phyloP scores from a whole-genome alignment of 139 green algal species.

The Tetraselmis striata region DNA sequence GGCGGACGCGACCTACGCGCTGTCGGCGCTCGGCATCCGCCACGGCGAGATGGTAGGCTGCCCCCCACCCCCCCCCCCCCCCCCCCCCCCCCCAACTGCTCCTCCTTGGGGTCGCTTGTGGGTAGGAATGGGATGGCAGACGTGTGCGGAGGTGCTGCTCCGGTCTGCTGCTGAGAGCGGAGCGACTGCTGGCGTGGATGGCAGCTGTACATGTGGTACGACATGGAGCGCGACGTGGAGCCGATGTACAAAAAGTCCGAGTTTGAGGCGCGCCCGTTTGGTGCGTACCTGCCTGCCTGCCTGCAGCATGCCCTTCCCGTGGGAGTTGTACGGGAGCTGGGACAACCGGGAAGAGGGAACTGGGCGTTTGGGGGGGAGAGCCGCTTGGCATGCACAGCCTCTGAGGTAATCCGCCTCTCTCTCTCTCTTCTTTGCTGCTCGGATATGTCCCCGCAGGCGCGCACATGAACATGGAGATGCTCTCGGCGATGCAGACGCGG shows the following conservation, averaged over 20 bases:
- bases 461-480: constrained; percentile 73
- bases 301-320: too few relatives aligned
- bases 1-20: not conserved
- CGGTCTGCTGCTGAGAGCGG: constrained; percentile 33
- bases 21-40: constrained; percentile 36
- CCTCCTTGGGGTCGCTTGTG: too few relatives aligned
- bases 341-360: too few relatives aligned
- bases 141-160: constrained; percentile 47
- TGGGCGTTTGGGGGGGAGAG: too few relatives aligned
- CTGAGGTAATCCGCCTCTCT: too few relatives aligned
- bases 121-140: too few relatives aligned
- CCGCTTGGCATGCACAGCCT: too few relatives aligned
- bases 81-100: too few relatives aligned
- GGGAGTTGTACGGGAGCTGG: too few relatives aligned
- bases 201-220: constrained; percentile 63
- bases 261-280: constrained; percentile 29
- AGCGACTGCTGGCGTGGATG: constrained; percentile 7
- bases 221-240: constrained; percentile 56
- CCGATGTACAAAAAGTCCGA: constrained; percentile 31
- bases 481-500: constrained; percentile 78
- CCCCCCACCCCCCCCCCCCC: too few relatives aligned
- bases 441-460: too few relatives aligned
- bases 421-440: too few relatives aligned
- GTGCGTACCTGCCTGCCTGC: not conserved
- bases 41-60: constrained; percentile 61